Evolutionary conservation across 1,284 basidiomycete species (phyloP).

Genomic region (Ustilago bromivora): DNA sequence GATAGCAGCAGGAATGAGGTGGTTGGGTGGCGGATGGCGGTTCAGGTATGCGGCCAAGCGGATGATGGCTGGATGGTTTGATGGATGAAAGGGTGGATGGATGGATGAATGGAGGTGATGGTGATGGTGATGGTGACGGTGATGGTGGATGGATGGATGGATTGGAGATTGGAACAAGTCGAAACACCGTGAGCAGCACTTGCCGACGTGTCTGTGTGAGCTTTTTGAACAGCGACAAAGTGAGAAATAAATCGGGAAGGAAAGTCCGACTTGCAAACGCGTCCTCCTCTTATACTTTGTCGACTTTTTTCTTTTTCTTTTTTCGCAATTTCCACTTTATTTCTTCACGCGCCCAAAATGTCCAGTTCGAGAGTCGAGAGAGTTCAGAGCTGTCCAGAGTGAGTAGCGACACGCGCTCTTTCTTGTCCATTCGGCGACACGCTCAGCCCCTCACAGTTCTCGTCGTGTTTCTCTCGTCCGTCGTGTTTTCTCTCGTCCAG

Average conservation of each 20-base stretch:
- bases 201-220: slow-evolving; percentile 35
- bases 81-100: slow-evolving; percentile 10
- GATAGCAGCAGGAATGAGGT: not conserved
- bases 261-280: slow-evolving; percentile 33
- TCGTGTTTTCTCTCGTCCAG: too few relatives aligned
- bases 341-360: slow-evolving; percentile 9
- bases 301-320: not conserved
- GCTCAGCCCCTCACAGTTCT: not conserved
- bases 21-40: not conserved
- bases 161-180: slow-evolving; percentile 1
- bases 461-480: too few relatives aligned
- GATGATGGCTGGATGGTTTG: slow-evolving; percentile 1
- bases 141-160: slow-evolving; percentile 19
- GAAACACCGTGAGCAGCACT: not conserved
- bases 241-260: slow-evolving; percentile 29
- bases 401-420: not conserved
- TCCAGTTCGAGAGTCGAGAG: not conserved
- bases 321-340: slow-evolving; percentile 8
- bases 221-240: not conserved
- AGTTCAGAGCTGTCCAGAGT: not conserved
- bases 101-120: slow-evolving; percentile 2
- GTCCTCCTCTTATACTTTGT: slow-evolving; percentile 39
- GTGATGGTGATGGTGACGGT: not conserved
- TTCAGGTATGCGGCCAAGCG: not conserved
- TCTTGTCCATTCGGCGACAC: not conserved